phyloP scores from a whole-genome alignment of 2,329 filamentous ascomycete species.

The Aspergillus sp. region DNA sequence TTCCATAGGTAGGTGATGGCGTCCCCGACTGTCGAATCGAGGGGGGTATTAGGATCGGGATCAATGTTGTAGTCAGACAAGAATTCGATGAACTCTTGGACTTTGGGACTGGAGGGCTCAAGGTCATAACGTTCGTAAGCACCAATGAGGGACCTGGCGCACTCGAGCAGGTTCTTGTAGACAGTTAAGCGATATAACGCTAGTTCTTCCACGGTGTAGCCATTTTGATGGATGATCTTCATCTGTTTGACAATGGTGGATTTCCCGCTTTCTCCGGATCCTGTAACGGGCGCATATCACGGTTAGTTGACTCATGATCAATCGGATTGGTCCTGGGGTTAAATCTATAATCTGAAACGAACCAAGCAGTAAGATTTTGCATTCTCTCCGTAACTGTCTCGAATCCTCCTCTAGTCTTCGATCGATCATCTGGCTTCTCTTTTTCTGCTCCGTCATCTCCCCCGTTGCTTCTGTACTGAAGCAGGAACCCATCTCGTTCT shows the following conservation, averaged over 20 bases:
- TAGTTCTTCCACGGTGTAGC: constrained; percentile 89
- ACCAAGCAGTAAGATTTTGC: constrained; percentile 97
- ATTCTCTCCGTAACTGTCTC: constrained; percentile 86
- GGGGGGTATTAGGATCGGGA: constrained; percentile 76
- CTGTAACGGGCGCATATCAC: constrained; percentile 41
- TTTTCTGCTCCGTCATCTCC: constrained; percentile 78
- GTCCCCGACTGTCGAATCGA: constrained; percentile 72
- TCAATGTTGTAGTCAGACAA: constrained; percentile 84
- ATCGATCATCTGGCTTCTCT: constrained; percentile 94
- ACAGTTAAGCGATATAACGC: constrained; percentile 92
- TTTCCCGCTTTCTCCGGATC: constrained; percentile 96
- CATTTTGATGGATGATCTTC: constrained; percentile 99
- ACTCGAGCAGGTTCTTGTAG: constrained; percentile 97
- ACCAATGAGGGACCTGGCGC: constrained; percentile 83
- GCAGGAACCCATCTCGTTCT: constrained; percentile 71
- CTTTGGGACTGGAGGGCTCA: constrained; percentile 64
- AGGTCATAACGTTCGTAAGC: constrained; percentile 92
- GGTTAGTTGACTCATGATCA: not conserved
- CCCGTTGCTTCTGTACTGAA: constrained; percentile 76
- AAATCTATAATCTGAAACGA: constrained; percentile 1
- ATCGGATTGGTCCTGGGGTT: not conserved
- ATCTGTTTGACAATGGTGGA: constrained; percentile 99
- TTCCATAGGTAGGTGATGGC: constrained; percentile 86
- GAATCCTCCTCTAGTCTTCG: constrained; percentile 90
- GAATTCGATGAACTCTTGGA: constrained; percentile 68